These are phyloP conservation scores for Hypsizygus marmoreus DNA, from an alignment of 768 basidiomycete genomes.

Conservation along the genomic window DNA sequence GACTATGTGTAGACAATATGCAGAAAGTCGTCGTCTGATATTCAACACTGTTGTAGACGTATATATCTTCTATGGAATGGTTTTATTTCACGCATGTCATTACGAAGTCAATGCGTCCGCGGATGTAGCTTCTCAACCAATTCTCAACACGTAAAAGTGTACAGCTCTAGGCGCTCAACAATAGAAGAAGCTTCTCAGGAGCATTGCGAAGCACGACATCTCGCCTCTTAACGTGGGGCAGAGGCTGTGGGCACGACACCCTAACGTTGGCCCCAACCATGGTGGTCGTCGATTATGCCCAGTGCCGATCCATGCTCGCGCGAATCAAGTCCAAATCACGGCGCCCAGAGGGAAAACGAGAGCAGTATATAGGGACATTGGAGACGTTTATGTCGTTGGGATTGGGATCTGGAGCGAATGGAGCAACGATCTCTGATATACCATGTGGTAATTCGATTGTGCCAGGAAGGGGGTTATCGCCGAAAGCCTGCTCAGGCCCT, in stretches of 20 bases:
- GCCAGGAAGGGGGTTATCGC: constrained; percentile 7
- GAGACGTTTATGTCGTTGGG: constrained; percentile 30
- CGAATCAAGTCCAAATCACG: constrained; percentile 22
- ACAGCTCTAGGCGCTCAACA: too few relatives aligned
- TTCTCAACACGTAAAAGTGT: too few relatives aligned
- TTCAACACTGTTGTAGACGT: too few relatives aligned
- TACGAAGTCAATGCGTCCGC: too few relatives aligned
- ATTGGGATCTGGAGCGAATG: constrained; percentile 26
- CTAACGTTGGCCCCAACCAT: too few relatives aligned
- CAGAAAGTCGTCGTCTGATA: too few relatives aligned
- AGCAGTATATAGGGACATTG: constrained; percentile 18
- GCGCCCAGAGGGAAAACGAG: constrained; percentile 4
- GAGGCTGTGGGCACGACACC: too few relatives aligned
- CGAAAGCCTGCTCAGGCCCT: not conserved
- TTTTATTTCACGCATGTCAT: too few relatives aligned
- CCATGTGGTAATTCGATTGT: constrained; percentile 22
- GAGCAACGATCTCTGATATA: constrained; percentile 18
- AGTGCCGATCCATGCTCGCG: constrained; percentile 24
- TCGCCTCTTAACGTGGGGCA: not conserved
- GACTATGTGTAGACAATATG: too few relatives aligned
- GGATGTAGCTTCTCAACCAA: too few relatives aligned
- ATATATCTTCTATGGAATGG: too few relatives aligned
- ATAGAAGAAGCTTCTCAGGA: too few relatives aligned
- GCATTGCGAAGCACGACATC: not conserved
- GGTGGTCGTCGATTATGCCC: constrained; percentile 22